Evolutionary conservation across 306 rosid species (phyloP).

Genomic region (Rosa lucieae): DNA sequence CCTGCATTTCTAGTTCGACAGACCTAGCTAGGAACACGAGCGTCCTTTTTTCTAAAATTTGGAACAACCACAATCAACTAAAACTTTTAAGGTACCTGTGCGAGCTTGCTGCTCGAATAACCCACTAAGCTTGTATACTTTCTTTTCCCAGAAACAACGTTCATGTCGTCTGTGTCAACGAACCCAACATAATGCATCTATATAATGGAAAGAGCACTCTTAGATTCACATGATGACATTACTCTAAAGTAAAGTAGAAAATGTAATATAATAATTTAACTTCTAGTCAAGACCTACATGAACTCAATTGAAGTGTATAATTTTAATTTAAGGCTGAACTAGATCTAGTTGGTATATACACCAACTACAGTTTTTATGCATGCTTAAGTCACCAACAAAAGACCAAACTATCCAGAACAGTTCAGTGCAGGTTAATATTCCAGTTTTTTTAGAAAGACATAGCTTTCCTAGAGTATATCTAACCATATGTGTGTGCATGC

Average conservation of each 20-base stretch:
- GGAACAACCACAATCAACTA: background rate
- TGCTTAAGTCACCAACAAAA: background rate
- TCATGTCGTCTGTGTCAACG: slow-evolving; percentile 90
- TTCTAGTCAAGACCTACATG: background rate
- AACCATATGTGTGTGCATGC: too few species aligned
- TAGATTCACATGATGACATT: slow-evolving; percentile 17
- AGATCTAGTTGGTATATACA: background rate
- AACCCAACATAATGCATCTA: slow-evolving; percentile 97
- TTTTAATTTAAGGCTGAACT: background rate
- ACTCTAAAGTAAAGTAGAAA: background rate
- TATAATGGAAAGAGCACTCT: slow-evolving; percentile 17
- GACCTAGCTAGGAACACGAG: background rate
- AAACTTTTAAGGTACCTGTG: slow-evolving; percentile 55
- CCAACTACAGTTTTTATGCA: background rate
- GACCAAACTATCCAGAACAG: background rate
- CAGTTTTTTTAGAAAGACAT: background rate
- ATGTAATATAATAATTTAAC: background rate
- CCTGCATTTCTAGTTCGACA: background rate
- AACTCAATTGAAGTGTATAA: background rate
- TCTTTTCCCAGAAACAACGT: slow-evolving; percentile 65
- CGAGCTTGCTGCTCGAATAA: slow-evolving; percentile 86
- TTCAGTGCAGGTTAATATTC: background rate
- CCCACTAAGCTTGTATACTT: slow-evolving; percentile 77
- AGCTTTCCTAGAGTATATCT: background rate
- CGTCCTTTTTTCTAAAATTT: background rate